phyloP scores from a whole-genome alignment of 2,329 filamentous ascomycete genomes.

The Raffaelea arxii region DNA sequence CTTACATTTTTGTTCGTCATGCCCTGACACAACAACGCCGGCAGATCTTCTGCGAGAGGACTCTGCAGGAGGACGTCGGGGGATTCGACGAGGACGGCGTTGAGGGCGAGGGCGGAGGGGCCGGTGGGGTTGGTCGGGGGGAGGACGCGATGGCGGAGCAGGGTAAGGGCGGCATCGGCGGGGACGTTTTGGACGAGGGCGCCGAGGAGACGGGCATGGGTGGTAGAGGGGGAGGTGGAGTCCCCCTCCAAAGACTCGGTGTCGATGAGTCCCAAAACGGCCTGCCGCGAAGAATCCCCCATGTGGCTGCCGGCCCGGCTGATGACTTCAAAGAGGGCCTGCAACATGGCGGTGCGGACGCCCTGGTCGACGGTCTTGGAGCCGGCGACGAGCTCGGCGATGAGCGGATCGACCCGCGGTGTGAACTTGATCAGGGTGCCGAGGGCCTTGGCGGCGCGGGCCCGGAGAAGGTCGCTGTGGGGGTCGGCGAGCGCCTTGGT shows the following conservation, averaged over 20 bases:
- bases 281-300: constrained; percentile 77
- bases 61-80: constrained; percentile 58
- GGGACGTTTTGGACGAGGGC: constrained; percentile 83
- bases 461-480: constrained; percentile 78
- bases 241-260: constrained; percentile 70
- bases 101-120: constrained; percentile 75
- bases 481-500: constrained; percentile 91
- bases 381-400: constrained; percentile 85
- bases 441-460: constrained; percentile 82
- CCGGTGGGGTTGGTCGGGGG: constrained; percentile 65
- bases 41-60: constrained; percentile 60
- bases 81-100: constrained; percentile 78
- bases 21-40: constrained; percentile 68
- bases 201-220: constrained; percentile 81
- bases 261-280: constrained; percentile 85
- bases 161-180: constrained; percentile 50
- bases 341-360: constrained; percentile 92
- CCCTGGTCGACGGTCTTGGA: constrained; percentile 82
- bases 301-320: constrained; percentile 92
- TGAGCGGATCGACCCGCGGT: constrained; percentile 87
- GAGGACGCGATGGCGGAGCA: constrained; percentile 66
- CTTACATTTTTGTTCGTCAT: constrained; percentile 67
- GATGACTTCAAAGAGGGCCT: constrained; percentile 90
- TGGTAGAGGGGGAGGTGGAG: constrained; percentile 68
- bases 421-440: constrained; percentile 94